Percentiles rank a stretch among this genome's conserved stretches.
These are phyloP conservation scores for Anthracocystis panici-leucophaei DNA, from an alignment of 1,284 basidiomycete species.

Conservation along the genomic window DNA sequence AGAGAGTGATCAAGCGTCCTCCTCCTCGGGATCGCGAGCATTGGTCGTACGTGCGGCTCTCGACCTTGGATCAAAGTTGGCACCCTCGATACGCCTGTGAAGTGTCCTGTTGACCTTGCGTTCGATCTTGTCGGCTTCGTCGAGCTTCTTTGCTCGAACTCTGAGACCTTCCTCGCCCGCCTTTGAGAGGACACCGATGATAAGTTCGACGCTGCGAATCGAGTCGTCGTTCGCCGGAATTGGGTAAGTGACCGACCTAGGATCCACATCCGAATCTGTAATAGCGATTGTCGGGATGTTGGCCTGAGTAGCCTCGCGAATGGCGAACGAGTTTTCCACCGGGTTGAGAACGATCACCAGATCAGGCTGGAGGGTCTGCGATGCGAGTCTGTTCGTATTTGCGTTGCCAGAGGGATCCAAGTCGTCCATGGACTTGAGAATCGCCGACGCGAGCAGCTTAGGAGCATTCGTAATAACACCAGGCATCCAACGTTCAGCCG, in stretches of 20 bases:
- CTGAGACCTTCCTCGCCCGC: slow-evolving; percentile 75
- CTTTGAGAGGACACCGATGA: slow-evolving; percentile 89
- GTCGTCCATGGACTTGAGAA: slow-evolving; percentile 48
- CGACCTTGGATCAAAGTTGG: slow-evolving; percentile 48
- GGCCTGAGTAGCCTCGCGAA: slow-evolving; percentile 70
- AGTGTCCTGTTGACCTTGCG: slow-evolving; percentile 44
- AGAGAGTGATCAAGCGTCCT: slow-evolving; percentile 7
- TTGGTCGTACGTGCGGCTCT: slow-evolving; percentile 13
- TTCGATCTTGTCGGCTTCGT: slow-evolving; percentile 58
- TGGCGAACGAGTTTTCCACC: slow-evolving; percentile 76
- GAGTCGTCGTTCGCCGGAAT: slow-evolving; percentile 98
- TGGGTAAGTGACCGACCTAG: slow-evolving; percentile 95
- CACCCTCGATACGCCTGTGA: slow-evolving; percentile 17
- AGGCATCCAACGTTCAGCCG: slow-evolving; percentile 87
- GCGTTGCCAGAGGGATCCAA: slow-evolving; percentile 31
- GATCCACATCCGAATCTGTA: slow-evolving; percentile 94
- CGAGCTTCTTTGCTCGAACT: slow-evolving; percentile 46
- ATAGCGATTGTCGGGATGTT: slow-evolving; percentile 74
- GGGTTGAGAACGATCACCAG: slow-evolving; percentile 91
- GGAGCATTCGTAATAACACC: slow-evolving; percentile 92
- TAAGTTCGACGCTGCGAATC: slow-evolving; percentile 86
- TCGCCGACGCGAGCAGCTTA: slow-evolving; percentile 71
- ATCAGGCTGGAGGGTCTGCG: slow-evolving; percentile 81
- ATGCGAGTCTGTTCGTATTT: slow-evolving; percentile 71
- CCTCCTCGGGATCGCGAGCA: slow-evolving; percentile 15